phyloP scores from a whole-genome alignment of 75 land plant genomes.

The Pseudotsuga menziesii region DNA sequence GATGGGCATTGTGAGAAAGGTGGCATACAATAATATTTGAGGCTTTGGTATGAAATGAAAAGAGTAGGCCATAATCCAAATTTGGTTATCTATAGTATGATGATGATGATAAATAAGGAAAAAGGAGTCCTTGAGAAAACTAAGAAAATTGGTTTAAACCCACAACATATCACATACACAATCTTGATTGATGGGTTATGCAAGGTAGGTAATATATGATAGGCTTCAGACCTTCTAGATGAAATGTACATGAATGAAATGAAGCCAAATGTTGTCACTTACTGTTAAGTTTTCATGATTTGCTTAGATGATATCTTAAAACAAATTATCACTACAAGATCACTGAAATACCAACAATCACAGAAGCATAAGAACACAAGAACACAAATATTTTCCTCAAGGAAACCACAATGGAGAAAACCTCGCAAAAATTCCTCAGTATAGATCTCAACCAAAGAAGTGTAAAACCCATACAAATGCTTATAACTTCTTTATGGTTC shows the following conservation, averaged over 20 bases:
- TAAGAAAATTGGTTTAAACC: constrained; percentile 22
- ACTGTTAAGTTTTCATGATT: no score
- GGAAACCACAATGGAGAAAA: no score
- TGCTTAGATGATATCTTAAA: no score
- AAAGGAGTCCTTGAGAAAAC: constrained; percentile 33
- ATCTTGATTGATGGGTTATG: constrained; percentile 51
- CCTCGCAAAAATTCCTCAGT: no score
- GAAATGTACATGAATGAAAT: constrained; percentile 34
- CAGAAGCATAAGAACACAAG: no score
- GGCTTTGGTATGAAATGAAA: constrained; percentile 50
- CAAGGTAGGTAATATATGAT: constrained; percentile 33
- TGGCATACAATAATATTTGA: constrained; percentile 34
- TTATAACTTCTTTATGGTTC: no score
- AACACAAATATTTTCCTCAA: no score
- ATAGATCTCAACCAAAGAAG: no score
- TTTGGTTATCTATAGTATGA: constrained; percentile 36
- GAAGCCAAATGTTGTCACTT: constrained; percentile 38
- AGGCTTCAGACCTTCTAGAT: constrained; percentile 37
- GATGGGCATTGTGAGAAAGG: constrained; percentile 42
- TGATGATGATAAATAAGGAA: constrained; percentile 39
- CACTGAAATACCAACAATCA: no score
- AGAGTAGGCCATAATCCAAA: constrained; percentile 27
- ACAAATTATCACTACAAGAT: no score
- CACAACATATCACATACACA: constrained; percentile 30
- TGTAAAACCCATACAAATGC: no score